Evolutionary conservation across 2,329 filamentous ascomycete species (phyloP).

Genomic region (Macroventuria anomochaeta): DNA sequence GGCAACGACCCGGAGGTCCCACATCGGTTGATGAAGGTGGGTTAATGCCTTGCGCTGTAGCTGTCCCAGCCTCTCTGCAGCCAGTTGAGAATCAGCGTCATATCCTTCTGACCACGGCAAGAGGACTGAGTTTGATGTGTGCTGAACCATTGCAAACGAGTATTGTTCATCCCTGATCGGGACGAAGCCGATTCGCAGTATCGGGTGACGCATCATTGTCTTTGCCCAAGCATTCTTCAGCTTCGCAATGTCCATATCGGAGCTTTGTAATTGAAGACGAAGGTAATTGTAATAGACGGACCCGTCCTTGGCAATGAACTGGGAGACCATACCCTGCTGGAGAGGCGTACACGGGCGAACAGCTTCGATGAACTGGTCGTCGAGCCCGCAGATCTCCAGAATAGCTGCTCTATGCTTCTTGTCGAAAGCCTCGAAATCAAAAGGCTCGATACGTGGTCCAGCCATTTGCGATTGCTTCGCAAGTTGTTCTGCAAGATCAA

Average conservation of each 20-base stretch:
- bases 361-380: slow-evolving; percentile 56
- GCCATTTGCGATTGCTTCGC: slow-evolving; percentile 1
- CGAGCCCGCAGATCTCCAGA: slow-evolving; percentile 40
- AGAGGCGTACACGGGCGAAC: slow-evolving; percentile 79
- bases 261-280: slow-evolving; percentile 57
- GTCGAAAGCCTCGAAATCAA: slow-evolving; percentile 62
- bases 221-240: slow-evolving; percentile 66
- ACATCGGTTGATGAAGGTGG: slow-evolving; percentile 64
- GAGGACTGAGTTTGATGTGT: slow-evolving; percentile 45
- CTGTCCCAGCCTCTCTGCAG: slow-evolving; percentile 32
- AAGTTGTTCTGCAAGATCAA: slow-evolving; percentile 39
- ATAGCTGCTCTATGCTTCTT: slow-evolving; percentile 48
- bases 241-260: slow-evolving; percentile 45
- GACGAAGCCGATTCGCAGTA: slow-evolving; percentile 78
- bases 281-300: slow-evolving; percentile 78
- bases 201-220: slow-evolving; percentile 65
- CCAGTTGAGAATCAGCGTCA: slow-evolving; percentile 8
- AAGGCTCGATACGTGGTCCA: background rate
- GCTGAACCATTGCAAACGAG: slow-evolving; percentile 78
- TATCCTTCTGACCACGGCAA: slow-evolving; percentile 45
- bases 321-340: slow-evolving; percentile 79
- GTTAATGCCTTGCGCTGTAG: slow-evolving; percentile 45
- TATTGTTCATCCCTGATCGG: slow-evolving; percentile 64
- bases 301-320: slow-evolving; percentile 72
- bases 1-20: slow-evolving; percentile 64